Conservation (phyloP, 2,329 filamentous ascomycete species). For the Monosporascus sp. region DNA sequence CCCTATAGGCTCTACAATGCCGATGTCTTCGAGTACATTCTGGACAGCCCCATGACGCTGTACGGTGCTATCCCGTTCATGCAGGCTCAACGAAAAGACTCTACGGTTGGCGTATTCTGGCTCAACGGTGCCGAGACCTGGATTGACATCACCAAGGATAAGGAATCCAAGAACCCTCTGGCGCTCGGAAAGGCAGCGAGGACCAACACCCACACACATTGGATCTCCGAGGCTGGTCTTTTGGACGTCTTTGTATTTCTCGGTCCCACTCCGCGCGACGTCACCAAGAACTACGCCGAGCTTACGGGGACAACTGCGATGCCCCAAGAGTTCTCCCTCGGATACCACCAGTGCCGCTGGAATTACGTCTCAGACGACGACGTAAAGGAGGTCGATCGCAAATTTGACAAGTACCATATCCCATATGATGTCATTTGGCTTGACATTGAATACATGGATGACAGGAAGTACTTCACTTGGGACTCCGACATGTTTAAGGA, state of each 20-base stretch:
- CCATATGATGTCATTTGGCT: constrained; percentile 99
- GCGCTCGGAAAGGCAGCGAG: constrained; percentile 64
- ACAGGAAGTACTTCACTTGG: constrained; percentile 98
- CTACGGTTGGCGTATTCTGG: constrained; percentile 95
- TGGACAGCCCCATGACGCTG: constrained; percentile 96
- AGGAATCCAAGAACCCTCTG: constrained; percentile 67
- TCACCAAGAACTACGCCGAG: constrained; percentile 78
- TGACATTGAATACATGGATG: constrained; percentile 95
- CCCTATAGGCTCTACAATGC: constrained; percentile 94
- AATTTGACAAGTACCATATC: constrained; percentile 92
- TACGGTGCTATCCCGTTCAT: constrained; percentile 98
- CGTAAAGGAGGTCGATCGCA: constrained; percentile 91
- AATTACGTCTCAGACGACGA: constrained; percentile 98
- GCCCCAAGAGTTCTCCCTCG: constrained; percentile 87
- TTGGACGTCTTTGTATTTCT: constrained; percentile 94
- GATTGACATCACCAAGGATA: constrained; percentile 87
- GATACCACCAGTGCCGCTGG: constrained; percentile 97
- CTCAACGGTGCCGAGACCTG: constrained; percentile 95
- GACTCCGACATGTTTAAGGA: constrained; percentile 83
- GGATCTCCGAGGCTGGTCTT: constrained; percentile 89
- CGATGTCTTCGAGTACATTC: constrained; percentile 95
- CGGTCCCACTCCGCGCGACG: constrained; percentile 76
- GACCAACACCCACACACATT: constrained; percentile 83
- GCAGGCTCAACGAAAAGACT: constrained; percentile 92
- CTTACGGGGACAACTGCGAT: constrained; percentile 88